A percentile compares a stretch with the other conserved stretches of the same genome.
These are phyloP conservation scores for Litchi chinensis DNA, from an alignment of 345 rosid species.

Conservation along the genomic window DNA sequence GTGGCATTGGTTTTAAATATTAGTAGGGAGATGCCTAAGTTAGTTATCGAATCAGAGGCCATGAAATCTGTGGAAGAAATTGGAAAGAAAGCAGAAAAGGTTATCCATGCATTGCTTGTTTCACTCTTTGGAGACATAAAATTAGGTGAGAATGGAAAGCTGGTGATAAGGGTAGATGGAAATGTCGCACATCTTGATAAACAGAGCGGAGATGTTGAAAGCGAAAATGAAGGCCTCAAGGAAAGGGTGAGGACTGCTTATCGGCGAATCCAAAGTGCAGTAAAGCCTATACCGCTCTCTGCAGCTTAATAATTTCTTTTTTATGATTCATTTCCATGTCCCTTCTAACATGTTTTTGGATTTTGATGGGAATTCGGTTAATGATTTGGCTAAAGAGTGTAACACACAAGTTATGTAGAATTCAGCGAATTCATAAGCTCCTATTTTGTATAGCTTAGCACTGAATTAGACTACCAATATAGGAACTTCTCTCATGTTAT, in stretches of 20 bases:
- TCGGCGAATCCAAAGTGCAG: slow-evolving; percentile 69
- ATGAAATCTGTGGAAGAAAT: slow-evolving; percentile 64
- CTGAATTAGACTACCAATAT: not conserved
- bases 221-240: slow-evolving; percentile 82
- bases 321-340: not conserved
- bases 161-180: slow-evolving; percentile 73
- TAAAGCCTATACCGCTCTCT: slow-evolving; percentile 71
- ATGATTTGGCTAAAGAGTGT: not conserved
- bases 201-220: slow-evolving; percentile 86
- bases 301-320: slow-evolving; percentile 30
- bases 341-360: slow-evolving; percentile 1
- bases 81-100: slow-evolving; percentile 74
- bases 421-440: not conserved
- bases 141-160: slow-evolving; percentile 73
- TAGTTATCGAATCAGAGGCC: slow-evolving; percentile 59
- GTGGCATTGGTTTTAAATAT: slow-evolving; percentile 83
- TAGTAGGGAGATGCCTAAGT: slow-evolving; percentile 77
- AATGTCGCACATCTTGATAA: slow-evolving; percentile 77
- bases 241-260: slow-evolving; percentile 75
- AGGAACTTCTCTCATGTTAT: not conserved
- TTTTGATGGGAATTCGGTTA: not conserved
- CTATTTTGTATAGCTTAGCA: slow-evolving; percentile 5
- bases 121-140: slow-evolving; percentile 94
- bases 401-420: not conserved
- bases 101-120: slow-evolving; percentile 71